Conservation (phyloP, 192 early-diverging fungal genomes). For the Kappamyces sp. region DNA sequence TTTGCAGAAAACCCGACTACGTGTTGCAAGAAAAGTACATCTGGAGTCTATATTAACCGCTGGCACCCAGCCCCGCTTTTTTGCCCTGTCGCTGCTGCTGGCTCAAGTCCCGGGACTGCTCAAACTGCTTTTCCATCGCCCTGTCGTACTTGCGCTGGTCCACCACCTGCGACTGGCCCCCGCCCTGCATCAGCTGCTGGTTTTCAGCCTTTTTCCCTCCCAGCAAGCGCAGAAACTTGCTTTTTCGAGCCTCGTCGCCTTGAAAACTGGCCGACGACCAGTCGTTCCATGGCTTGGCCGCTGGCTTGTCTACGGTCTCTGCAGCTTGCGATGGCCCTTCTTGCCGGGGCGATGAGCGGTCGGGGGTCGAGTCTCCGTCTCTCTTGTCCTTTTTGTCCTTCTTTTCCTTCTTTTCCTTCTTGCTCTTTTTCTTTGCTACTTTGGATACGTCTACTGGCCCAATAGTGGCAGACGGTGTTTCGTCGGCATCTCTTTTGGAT, state of each 20-base stretch:
- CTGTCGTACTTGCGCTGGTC: constrained; percentile 34
- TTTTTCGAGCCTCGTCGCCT: constrained; percentile 43
- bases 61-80: background rate
- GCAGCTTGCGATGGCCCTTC: constrained; percentile 1
- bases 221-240: constrained; percentile 58
- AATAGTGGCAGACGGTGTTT: background rate
- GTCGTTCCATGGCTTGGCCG: constrained; percentile 43
- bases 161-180: constrained; percentile 9
- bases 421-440: background rate
- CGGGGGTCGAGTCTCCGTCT: background rate
- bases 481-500: background rate
- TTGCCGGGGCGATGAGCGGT: background rate
- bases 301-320: background rate
- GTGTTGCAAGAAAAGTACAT: background rate
- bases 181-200: background rate
- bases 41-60: background rate
- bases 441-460: background rate
- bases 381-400: constrained; percentile 3
- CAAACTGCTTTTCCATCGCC: constrained; percentile 55
- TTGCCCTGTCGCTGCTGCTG: constrained; percentile 42
- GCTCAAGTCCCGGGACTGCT: constrained; percentile 30
- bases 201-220: constrained; percentile 45
- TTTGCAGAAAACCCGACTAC: background rate
- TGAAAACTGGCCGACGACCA: constrained; percentile 53
- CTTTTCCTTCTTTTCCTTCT: background rate